A percentile compares a stretch with the other conserved stretches of the same genome.
phyloP scores from a whole-genome alignment of 306 rosid species.

The Gastrolobium bilobum region DNA sequence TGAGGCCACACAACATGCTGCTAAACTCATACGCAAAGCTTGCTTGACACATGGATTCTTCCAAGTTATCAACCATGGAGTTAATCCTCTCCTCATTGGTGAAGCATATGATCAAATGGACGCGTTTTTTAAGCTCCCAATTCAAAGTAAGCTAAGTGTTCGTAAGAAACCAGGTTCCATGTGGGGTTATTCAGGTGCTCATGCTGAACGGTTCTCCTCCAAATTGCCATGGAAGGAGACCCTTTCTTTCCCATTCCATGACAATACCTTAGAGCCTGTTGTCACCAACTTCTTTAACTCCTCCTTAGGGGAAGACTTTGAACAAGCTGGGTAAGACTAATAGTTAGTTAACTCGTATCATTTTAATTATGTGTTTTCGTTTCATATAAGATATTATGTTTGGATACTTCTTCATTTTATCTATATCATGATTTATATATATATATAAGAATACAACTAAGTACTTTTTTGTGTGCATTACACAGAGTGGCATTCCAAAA shows the following conservation, averaged over 20 bases:
- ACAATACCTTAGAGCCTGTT: slow-evolving; percentile 32
- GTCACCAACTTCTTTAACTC: slow-evolving; percentile 55
- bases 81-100: slow-evolving; percentile 50
- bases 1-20: slow-evolving; percentile 49
- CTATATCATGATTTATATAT: too few species aligned
- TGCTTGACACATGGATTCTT: slow-evolving; percentile 74
- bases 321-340: slow-evolving; percentile 60
- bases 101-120: slow-evolving; percentile 56
- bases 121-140: slow-evolving; percentile 62
- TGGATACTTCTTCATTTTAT: too few species aligned
- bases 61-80: slow-evolving; percentile 75
- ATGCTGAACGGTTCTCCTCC: slow-evolving; percentile 69
- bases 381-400: too few species aligned
- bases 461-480: neutral
- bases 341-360: neutral
- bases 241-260: slow-evolving; percentile 63
- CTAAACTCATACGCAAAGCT: slow-evolving; percentile 52
- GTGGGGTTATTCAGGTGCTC: slow-evolving; percentile 79
- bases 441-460: too few species aligned
- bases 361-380: too few species aligned
- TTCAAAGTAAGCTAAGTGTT: slow-evolving; percentile 45
- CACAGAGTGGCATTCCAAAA: slow-evolving; percentile 58
- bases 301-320: slow-evolving; percentile 54
- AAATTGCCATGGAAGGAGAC: slow-evolving; percentile 89
- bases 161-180: slow-evolving; percentile 40